Evolutionary conservation across 208 protist species (phyloP), one percentile per base, ranked within the genome.

Genomic region (Jaenimonas drosophilae): DNA sequence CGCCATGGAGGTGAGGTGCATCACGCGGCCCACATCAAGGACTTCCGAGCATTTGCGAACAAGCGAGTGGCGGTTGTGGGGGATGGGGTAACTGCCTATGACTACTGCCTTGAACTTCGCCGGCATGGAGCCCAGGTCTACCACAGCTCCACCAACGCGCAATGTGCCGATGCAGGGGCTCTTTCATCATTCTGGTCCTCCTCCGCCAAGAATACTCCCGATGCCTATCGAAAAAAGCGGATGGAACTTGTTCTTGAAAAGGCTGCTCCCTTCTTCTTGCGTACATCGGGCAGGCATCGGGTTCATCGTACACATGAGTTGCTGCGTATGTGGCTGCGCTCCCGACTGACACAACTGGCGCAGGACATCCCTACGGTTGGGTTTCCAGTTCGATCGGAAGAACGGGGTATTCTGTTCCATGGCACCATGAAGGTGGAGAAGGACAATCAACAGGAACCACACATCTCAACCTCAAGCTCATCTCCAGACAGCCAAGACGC

Each of bases 21-120:
- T 50, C 85, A 94, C 70, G 53, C 78, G 31, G 68, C 75, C 3
- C 74, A 90, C 59, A 69, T 89, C 20, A 94, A 94, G 59, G 76
- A 88, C 56, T 94, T 90, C 50, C 73, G 85, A 3, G 49, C 59
- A 4, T 79, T 84, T n/a, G 64, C 62, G 38, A 41, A 44, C 7
- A 85, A 87, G 59, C 66, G 76, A 12, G 78, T 90, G 24, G 80
- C 84, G 20, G 76, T 94, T 6, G 58, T 94, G 2, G 85, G 85
- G 33, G 76, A 90, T 53, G 85, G 76, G 38, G 77, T 85, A 12
- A 76, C 75, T 0, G 85, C 85, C 30, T 82, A 73, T 51, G 77
- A 94, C 60, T 88, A 88, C 67, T 81, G 65, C 41, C 38, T 52
- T 28, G 85, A 88, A 47, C 60, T 94, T 12, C 40, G 67, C 44